Conservation (phyloP, 768 basidiomycete genomes). For the Rossbeevera mucosa region DNA sequence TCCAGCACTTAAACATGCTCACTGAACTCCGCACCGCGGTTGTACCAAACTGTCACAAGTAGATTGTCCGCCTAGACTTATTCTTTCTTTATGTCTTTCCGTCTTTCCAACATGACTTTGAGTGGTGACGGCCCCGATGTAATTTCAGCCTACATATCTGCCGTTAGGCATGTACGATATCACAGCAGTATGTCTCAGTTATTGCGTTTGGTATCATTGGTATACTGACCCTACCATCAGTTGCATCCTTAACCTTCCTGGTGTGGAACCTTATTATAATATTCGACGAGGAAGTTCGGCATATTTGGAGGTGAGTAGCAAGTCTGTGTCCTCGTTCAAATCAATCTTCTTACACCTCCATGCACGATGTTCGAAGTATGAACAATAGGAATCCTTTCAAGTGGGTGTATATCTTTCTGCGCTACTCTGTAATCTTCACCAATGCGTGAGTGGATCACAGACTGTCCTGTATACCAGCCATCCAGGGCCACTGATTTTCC, state of each 20-base stretch:
- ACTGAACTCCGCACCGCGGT: not conserved
- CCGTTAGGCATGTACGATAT: constrained; percentile 8
- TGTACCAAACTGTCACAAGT: not conserved
- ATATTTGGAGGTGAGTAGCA: constrained; percentile 13
- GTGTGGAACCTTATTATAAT: constrained; percentile 12
- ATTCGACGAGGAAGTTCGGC: constrained; percentile 17
- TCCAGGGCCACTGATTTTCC: not conserved
- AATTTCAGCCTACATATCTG: not conserved
- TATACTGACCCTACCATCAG: constrained; percentile 7
- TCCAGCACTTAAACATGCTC: not conserved
- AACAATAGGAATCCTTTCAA: constrained; percentile 19
- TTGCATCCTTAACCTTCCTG: constrained; percentile 11
- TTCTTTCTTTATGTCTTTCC: constrained; percentile 1
- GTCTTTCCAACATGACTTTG: not conserved
- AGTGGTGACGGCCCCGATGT: not conserved
- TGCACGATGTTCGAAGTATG: constrained; percentile 17
- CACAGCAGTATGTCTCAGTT: constrained; percentile 4
- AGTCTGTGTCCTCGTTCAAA: not conserved
- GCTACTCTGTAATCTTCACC: constrained; percentile 18
- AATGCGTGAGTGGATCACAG: constrained; percentile 16
- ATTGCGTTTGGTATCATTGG: not conserved
- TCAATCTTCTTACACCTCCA: not conserved
- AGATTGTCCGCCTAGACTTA: not conserved
- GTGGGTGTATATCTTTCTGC: constrained; percentile 30
- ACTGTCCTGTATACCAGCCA: not conserved